Conservation (phyloP, 2,329 filamentous ascomycete genomes). For the Trichoderma polysporum region DNA sequence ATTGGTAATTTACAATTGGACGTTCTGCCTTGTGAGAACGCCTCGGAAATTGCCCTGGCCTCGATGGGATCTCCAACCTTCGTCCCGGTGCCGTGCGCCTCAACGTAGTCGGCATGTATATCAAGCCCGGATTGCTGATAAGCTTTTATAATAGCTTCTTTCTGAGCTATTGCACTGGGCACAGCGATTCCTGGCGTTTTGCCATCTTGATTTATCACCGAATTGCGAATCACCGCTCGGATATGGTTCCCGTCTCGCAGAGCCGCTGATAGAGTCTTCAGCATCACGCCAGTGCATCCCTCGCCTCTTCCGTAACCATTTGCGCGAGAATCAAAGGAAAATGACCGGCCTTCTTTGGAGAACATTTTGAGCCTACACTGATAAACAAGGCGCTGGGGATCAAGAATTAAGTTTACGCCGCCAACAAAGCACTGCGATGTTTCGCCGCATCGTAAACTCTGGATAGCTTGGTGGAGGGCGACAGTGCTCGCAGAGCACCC, state of each 20-base stretch:
- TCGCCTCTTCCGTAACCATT: not conserved
- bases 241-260: slow-evolving; percentile 9
- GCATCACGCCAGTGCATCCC: not conserved
- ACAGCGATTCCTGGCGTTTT: slow-evolving; percentile 1
- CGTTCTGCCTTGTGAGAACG: no score
- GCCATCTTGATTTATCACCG: slow-evolving; percentile 10
- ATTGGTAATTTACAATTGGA: slow-evolving; percentile 27
- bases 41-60: not conserved
- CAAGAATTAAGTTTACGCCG: slow-evolving; percentile 62
- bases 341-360: not conserved
- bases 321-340: not conserved
- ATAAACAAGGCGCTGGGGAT: no score
- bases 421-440: not conserved
- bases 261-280: not conserved
- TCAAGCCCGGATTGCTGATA: slow-evolving; percentile 30
- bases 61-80: slow-evolving; percentile 26
- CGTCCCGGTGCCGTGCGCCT: slow-evolving; percentile 19
- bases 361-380: not conserved
- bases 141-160: not conserved
- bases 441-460: slow-evolving; percentile 27
- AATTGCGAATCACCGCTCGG: slow-evolving; percentile 8
- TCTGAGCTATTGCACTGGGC: slow-evolving; percentile 2
- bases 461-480: slow-evolving; percentile 44
- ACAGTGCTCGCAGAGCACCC: slow-evolving; percentile 51
- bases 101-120: slow-evolving; percentile 15